A percentile compares a stretch with the other conserved stretches of the same genome.
These are phyloP conservation scores for Suillus variegatus DNA, from an alignment of 768 basidiomycete genomes.

Conservation along the genomic window DNA sequence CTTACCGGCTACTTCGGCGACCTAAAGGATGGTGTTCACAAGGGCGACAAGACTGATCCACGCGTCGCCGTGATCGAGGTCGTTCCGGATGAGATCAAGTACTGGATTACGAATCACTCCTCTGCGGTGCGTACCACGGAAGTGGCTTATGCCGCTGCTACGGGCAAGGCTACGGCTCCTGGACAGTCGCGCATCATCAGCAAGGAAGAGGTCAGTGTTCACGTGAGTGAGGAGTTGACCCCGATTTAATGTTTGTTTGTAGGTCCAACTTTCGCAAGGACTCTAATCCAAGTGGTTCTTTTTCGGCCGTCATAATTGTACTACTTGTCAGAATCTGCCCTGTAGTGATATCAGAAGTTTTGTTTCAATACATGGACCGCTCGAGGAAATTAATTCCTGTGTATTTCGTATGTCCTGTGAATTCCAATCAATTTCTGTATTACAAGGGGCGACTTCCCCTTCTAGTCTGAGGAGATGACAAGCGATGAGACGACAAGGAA, in stretches of 20 bases:
- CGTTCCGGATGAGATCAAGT: conserved; percentile 77
- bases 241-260: background rate
- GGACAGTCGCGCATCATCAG: conserved; percentile 80
- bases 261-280: conserved; percentile 49
- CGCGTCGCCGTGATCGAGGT: conserved; percentile 80
- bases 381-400: background rate
- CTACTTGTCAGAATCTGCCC: background rate
- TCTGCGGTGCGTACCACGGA: conserved; percentile 59
- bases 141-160: conserved; percentile 55
- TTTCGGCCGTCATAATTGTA: background rate
- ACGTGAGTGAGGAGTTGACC: background rate
- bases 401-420: background rate
- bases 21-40: conserved; percentile 81
- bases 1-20: conserved; percentile 83
- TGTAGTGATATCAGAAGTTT: background rate
- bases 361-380: background rate
- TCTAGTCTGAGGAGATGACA: conserved; percentile 37
- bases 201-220: conserved; percentile 61
- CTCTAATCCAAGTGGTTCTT: conserved; percentile 19
- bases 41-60: conserved; percentile 78
- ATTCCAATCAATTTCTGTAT: background rate
- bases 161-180: conserved; percentile 64
- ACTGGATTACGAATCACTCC: conserved; percentile 72
- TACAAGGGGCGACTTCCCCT: conserved; percentile 22
- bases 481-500: conserved; percentile 64